phyloP scores from a whole-genome alignment of 2,329 filamentous ascomycete species.

The Rhinocladiella mackenziei region DNA sequence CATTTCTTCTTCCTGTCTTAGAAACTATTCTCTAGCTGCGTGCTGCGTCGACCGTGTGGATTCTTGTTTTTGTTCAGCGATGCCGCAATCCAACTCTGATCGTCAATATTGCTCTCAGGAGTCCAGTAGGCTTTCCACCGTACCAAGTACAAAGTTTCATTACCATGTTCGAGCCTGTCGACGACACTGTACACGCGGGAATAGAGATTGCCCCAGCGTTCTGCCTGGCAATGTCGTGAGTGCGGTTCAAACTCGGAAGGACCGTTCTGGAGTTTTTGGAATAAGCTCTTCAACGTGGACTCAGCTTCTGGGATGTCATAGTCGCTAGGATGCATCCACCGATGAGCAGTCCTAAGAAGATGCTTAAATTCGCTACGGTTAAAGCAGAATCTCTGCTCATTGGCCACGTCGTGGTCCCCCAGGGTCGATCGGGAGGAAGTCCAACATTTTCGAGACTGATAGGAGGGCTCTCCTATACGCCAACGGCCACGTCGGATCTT shows the following conservation, averaged over 20 bases:
- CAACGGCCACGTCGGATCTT: not conserved
- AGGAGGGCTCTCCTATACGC: not conserved
- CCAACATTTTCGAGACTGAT: not conserved
- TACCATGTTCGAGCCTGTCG: not conserved
- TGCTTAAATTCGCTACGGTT: constrained; percentile 7
- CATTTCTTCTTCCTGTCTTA: not conserved
- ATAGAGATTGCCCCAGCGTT: not conserved
- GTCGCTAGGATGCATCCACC: constrained; percentile 13
- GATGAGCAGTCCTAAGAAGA: constrained; percentile 10
- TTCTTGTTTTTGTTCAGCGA: constrained; percentile 2
- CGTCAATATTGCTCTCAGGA: constrained; percentile 5
- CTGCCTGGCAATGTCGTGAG: constrained; percentile 2
- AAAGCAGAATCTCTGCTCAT: constrained; percentile 7
- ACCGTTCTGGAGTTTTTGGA: constrained; percentile 8
- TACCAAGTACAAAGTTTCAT: not conserved
- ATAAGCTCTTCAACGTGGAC: not conserved
- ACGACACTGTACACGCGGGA: constrained; percentile 4
- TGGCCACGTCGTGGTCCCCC: constrained; percentile 12
- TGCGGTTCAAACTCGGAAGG: constrained; percentile 5
- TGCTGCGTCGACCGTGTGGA: constrained; percentile 4
- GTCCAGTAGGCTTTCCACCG: constrained; percentile 8
- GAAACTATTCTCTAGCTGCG: not conserved
- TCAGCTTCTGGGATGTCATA: constrained; percentile 6
- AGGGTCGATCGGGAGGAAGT: not conserved
- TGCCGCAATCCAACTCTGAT: constrained; percentile 2